Evolutionary conservation across 169 alveolate species (phyloP), one percentile per base, ranked within the genome.

Genomic region (Besnoitia besnoiti): DNA sequence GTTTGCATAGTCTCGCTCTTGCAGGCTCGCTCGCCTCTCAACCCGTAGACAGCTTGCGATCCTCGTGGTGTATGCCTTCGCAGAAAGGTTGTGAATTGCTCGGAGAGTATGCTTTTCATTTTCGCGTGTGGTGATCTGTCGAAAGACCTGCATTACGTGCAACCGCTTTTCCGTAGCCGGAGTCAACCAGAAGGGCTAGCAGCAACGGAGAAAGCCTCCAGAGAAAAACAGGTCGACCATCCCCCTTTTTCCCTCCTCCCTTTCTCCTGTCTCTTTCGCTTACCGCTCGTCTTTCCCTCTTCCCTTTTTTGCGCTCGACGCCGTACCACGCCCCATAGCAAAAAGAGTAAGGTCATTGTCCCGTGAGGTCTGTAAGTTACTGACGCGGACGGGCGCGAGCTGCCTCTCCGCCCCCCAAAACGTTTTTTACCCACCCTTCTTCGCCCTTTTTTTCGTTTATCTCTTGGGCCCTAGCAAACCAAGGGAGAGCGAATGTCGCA

Each of bases 191-290:
- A n/a, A n/a, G n/a, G n/a, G n/a, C n/a, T n/a, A 55, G 24, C 12
- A 55, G 30, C 33, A 55, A n/a, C 67, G 30, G 12, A n/a, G n/a
- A 55, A 55, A 3, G 24, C 30, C 1, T 55, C 67, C 27, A 19
- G 67, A 55, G 67, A 55, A 16, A 19, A 55, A n/a, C 33, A 55
- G 67, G 67, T 1, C 67, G 67, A n/a, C 24, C 67, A 55, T 55
- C 67, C 30, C n/a, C 3, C 24, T 55, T 55, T 55, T n/a, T 55
- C 67, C 67, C 67, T 55, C 24, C 67, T 55, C 67, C 67, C 67
- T 55, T 55, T 55, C 67, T 55, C 67, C 67, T 55, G 67, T 55
- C 67, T 55, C 67, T n/a, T n/a, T 55, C 67, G 7, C 67, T 55
- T 55, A 19, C 27, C 24, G 67, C 33, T n/a, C 67, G 67, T 55